Percentiles rank a stretch among this genome's conserved stretches.
Evolutionary conservation across 2,329 filamentous ascomycete genomes (phyloP).

Genomic region (Trichoderma polysporum): DNA sequence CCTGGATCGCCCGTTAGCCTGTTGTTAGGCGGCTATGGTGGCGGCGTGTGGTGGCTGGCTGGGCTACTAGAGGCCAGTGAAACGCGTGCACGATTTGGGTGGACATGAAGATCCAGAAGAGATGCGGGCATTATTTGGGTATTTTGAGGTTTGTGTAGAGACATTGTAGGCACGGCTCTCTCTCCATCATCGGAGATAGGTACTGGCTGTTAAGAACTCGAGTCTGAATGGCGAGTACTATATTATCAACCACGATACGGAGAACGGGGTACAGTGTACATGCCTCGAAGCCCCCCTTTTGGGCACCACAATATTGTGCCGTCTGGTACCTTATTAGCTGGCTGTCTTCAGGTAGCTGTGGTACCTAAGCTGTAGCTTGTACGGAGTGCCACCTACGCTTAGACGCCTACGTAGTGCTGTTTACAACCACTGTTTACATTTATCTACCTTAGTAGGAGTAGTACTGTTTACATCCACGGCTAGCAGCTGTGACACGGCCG

Average conservation of each 20-base stretch:
- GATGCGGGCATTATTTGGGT: neutral
- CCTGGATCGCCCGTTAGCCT: neutral
- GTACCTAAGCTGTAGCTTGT: neutral
- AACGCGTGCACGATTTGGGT: neutral
- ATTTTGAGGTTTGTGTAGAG: neutral
- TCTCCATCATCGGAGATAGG: neutral
- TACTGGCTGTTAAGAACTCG: neutral
- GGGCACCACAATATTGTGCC: neutral
- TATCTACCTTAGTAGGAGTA: too few species aligned
- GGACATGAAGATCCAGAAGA: neutral
- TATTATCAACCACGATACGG: neutral
- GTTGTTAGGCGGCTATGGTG: neutral
- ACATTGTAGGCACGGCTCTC: neutral
- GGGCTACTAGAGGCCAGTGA: neutral
- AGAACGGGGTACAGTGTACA: neutral
- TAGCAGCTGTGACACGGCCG: neutral
- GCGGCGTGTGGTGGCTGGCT: neutral
- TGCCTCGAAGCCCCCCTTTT: slow-evolving; percentile 5
- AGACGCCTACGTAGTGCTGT: neutral
- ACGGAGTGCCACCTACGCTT: too few species aligned
- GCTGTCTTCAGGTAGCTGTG: neutral
- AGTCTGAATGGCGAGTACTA: neutral
- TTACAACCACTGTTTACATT: neutral
- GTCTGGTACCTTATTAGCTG: neutral
- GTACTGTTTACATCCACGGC: neutral